Base-by-base conservation (phyloP, 257 asterid species). In the Prunella vulgaris region DNA sequence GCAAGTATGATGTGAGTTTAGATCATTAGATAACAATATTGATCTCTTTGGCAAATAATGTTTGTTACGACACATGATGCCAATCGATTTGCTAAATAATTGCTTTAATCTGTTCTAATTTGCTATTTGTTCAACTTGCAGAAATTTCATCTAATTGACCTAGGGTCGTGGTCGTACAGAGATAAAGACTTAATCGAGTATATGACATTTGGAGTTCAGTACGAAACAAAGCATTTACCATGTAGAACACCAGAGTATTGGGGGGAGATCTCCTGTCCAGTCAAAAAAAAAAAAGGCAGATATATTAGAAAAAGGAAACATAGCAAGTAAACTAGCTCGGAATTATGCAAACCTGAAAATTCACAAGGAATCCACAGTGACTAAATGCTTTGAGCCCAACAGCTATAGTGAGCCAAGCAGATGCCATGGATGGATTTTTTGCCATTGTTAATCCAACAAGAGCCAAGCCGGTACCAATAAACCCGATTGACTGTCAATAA, bases 301-400 rank as follows among this genome's bases (percentile, higher is more conserved):
- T 66, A 60, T 53, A 77, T 75, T 77, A 75, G 24, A 49, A 66
- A 40, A 64, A 59, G 56, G 64, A 63, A 38, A 72, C 38, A 24
- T 56, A 68, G 69, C 66, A 60, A 64, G 73, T 65, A 33, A 72
- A 72, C 52, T 27, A 14, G 66, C 61, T 75, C 40, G 54, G 30
- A 77, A 73, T 72, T n/a, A 53, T 66, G 78, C 69, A 66, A 69
- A 89, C 99, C 96, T 93, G 99, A 78, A 90, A 83, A 81, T 93
- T 93, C 54, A 93, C 99, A 68, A 93, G 99, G 85, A 93, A 93
- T 69, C 99, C 99, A 76, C 90, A 86, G 69, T 93, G 99, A 73
- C 99, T 90, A 74, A 93, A 93, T 18, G 97, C 84, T 84, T 93
- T 93, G 76, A 93, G 86, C 67, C 96, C 96, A 67, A 93, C 99